Evolutionary conservation across 768 basidiomycete genomes (phyloP).

Genomic region (Trametes sanguinea): DNA sequence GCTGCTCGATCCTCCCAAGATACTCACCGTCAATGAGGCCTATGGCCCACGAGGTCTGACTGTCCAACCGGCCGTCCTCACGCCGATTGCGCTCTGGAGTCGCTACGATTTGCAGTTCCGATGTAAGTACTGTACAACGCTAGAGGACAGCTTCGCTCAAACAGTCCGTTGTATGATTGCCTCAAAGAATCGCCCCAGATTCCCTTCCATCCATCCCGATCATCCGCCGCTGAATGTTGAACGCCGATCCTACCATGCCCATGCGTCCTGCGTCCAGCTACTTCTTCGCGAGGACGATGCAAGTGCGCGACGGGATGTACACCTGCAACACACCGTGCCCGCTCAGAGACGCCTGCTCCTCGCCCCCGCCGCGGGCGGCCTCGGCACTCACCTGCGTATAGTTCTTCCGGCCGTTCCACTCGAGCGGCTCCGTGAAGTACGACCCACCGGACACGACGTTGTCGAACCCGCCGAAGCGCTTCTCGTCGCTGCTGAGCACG

Average conservation of each 20-base stretch:
- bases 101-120: no score
- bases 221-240: no score
- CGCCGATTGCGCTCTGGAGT: no score
- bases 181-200: no score
- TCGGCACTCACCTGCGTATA: conserved; percentile 70
- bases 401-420: conserved; percentile 93
- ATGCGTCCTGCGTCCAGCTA: neutral
- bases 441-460: conserved; percentile 64
- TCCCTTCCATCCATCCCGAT: no score
- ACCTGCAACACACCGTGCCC: conserved; percentile 44
- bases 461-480: conserved; percentile 86
- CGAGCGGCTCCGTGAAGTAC: conserved; percentile 81
- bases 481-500: conserved; percentile 83
- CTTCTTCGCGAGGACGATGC: conserved; percentile 60
- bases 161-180: no score
- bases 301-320: conserved; percentile 69
- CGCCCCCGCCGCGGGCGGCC: neutral
- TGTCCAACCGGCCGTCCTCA: no score
- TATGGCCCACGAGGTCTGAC: no score
- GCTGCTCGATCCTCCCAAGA: no score
- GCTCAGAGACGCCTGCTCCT: neutral
- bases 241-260: no score
- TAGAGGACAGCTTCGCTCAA: no score
- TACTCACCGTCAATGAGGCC: no score
- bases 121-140: neutral